These are phyloP conservation scores for Oxytropis ochrocephala DNA, from an alignment of 306 rosid species.

Conservation along the genomic window DNA sequence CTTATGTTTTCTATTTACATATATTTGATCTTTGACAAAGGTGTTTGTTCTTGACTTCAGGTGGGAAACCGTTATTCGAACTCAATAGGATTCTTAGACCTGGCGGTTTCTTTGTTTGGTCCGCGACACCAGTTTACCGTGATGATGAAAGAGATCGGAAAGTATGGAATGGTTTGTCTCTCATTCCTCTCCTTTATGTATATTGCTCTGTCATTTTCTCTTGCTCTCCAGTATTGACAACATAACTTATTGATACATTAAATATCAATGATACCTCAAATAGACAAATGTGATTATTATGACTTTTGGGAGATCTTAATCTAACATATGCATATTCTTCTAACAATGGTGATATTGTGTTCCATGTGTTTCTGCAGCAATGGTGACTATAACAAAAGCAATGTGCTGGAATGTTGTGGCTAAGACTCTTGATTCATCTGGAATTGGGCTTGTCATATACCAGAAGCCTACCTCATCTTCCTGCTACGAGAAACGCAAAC, in stretches of 20 bases:
- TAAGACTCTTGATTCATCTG: constrained; percentile 57
- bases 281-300: too few species aligned
- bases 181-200: background rate
- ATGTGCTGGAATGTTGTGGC: constrained; percentile 86
- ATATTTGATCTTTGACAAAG: background rate
- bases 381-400: constrained; percentile 56
- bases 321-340: too few species aligned
- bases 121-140: constrained; percentile 91
- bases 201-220: background rate
- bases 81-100: constrained; percentile 94
- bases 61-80: constrained; percentile 86
- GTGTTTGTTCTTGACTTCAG: constrained; percentile 30
- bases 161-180: constrained; percentile 77
- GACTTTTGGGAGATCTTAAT: too few species aligned
- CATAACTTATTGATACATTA: background rate
- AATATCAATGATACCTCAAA: background rate
- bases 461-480: constrained; percentile 76
- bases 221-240: background rate
- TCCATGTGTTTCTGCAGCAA: constrained; percentile 45
- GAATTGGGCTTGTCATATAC: constrained; percentile 89
- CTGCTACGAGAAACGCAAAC: constrained; percentile 52
- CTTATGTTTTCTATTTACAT: background rate
- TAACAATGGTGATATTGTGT: too few species aligned
- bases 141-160: constrained; percentile 55
- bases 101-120: constrained; percentile 92